Conservation (phyloP, 495 filamentous ascomycete species). For the Pyrenula massariospora region DNA sequence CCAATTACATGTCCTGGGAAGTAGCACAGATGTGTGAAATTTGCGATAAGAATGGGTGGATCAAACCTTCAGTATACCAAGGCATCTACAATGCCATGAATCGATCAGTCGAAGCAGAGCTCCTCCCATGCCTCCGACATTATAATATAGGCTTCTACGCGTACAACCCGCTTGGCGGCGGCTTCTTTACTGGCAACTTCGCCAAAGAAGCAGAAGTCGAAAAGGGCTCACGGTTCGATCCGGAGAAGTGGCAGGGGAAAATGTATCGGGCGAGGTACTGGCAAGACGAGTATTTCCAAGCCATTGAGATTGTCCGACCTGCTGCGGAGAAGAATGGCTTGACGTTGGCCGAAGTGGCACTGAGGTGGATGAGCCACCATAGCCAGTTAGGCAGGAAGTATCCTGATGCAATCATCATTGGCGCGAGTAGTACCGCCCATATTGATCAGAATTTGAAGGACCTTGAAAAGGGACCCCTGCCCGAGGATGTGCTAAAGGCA, state of each 20-base stretch:
- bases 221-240: constrained; percentile 30
- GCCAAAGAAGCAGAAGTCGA: constrained; percentile 19
- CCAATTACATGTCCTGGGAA: constrained; percentile 39
- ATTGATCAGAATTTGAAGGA: constrained; percentile 39
- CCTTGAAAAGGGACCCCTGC: constrained; percentile 44
- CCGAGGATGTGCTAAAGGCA: constrained; percentile 38
- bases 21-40: constrained; percentile 39
- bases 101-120: constrained; percentile 34
- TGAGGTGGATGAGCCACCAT: constrained; percentile 38
- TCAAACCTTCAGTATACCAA: constrained; percentile 52
- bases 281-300: constrained; percentile 33
- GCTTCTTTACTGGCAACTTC: constrained; percentile 23
- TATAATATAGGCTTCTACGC: constrained; percentile 39
- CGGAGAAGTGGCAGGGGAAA: constrained; percentile 22
- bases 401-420: constrained; percentile 43
- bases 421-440: constrained; percentile 36
- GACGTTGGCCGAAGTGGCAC: constrained; percentile 29
- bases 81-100: constrained; percentile 55
- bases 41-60: constrained; percentile 38
- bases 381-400: constrained; percentile 21
- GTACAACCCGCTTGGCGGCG: constrained; percentile 42
- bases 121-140: constrained; percentile 38
- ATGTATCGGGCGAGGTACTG: constrained; percentile 30
- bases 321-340: constrained; percentile 31
- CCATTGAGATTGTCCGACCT: constrained; percentile 29